Evolutionary conservation across 2,329 filamentous ascomycete species (phyloP).

Genomic region (Epichloe uncinata): DNA sequence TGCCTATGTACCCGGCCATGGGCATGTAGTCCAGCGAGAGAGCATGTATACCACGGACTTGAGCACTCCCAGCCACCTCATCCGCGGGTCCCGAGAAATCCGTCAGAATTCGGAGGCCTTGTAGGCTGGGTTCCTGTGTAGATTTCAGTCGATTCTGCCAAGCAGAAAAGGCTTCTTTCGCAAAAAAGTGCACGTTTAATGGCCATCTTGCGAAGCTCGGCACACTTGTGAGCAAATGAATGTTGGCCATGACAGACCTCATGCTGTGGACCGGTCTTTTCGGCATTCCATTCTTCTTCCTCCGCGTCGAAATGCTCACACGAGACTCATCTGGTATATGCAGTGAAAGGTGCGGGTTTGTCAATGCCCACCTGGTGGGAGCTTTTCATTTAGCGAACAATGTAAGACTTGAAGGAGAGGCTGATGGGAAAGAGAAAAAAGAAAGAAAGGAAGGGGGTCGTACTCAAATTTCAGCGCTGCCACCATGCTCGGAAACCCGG

Average conservation of each 20-base stretch:
- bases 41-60: conserved; percentile 35
- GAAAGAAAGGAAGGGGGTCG: conserved; percentile 13
- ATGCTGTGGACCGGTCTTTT: conserved; percentile 47
- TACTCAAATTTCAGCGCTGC: conserved; percentile 92
- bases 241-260: conserved; percentile 58
- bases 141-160: conserved; percentile 51
- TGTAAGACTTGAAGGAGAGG: background rate
- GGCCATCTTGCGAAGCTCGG: conserved; percentile 77
- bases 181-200: conserved; percentile 67
- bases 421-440: conserved; percentile 7
- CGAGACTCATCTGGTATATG: conserved; percentile 57
- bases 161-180: conserved; percentile 48
- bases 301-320: conserved; percentile 37
- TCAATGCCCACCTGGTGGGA: conserved; percentile 67
- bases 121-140: conserved; percentile 32
- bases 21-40: conserved; percentile 42
- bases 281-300: conserved; percentile 40
- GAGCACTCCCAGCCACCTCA: conserved; percentile 5
- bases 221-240: conserved; percentile 68
- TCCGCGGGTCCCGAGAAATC: conserved; percentile 32
- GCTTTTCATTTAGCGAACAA: conserved; percentile 4
- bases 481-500: conserved; percentile 76
- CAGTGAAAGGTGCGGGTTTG: conserved; percentile 67
- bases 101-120: conserved; percentile 38
- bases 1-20: conserved; percentile 40